Base-by-base conservation (phyloP, 129 eudicot species). In the Flaveria sonorensis region DNA sequence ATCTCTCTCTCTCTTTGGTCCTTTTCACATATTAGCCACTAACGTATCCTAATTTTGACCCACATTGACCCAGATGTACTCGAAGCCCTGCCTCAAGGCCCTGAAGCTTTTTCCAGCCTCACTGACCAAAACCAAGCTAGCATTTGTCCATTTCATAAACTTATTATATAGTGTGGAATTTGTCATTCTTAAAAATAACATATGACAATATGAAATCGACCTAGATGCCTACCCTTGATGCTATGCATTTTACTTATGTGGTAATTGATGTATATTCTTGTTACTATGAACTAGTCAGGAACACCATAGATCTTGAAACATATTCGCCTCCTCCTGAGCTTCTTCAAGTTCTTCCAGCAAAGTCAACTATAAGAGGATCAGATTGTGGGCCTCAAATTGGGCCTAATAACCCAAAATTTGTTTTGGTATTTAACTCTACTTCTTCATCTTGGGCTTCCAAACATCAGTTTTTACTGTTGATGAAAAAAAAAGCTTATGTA, bases 271-370 rank as follows among this genome's bases (percentile, higher is more conserved):
- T 78, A 16, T 79, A 16, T n/a, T 52, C 48, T 50, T 16, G 43
- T 56, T 79, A 71, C 43, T 77, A 75, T 71, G 82, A 68, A 77
- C 69, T 83, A 95, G 97, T 95, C 72, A 95, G 99, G 85, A 91
- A 89, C 82, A 70, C 74, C 28, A 79, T 95, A 45, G 96, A 95
- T 74, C 88, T 92, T 75, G 92, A 95, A 67, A 77, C 89, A 28
- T 95, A 91, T 79, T 69, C 89, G 67, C 99, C 99, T 83, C 99
- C 99, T 70, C 88, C 65, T 30, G 97, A 95, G 91, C 99, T 95
- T 74, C 89, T 95, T 80, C 97, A 87, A 76, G 78, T 95, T 83
- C 99, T 95, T 81, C 99, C 99, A 23, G 75, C 89, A 24, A 95
- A 83, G 76, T 87, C 97, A 45, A 89, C 96, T 70, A 72, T 91